Evolutionary conservation across 306 rosid genomes (phyloP).

Genomic region (Crotalaria pallida): DNA sequence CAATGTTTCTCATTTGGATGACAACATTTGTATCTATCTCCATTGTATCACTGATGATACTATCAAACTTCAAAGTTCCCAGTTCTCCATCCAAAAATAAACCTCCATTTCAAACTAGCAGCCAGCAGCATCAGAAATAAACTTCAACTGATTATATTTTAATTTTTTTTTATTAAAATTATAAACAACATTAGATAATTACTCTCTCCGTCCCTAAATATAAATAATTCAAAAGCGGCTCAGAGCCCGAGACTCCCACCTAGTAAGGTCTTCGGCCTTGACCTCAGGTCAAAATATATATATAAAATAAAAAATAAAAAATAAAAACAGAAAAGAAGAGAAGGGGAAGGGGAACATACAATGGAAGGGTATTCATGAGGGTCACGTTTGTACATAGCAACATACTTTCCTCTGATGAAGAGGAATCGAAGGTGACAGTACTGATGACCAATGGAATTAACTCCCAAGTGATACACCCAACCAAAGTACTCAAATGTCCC

Average conservation of each 20-base stretch:
- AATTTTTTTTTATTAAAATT: not conserved
- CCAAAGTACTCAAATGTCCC: slow-evolving; percentile 61
- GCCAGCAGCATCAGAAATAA: not conserved
- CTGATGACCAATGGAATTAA: slow-evolving; percentile 73
- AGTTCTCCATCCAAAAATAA: not conserved
- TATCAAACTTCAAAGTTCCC: not conserved
- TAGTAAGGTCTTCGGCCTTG: too few relatives aligned
- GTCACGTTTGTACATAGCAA: slow-evolving; percentile 80
- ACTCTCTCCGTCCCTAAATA: too few relatives aligned
- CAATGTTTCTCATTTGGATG: not conserved
- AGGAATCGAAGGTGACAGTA: slow-evolving; percentile 83
- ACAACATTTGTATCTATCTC: not conserved
- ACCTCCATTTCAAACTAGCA: not conserved
- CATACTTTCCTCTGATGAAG: slow-evolving; percentile 62
- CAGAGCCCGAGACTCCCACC: too few relatives aligned
- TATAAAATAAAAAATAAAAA: too few relatives aligned
- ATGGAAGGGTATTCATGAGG: slow-evolving; percentile 68
- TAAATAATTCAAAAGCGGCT: too few relatives aligned
- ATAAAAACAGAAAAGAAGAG: not conserved
- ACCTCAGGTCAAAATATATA: too few relatives aligned
- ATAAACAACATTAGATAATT: not conserved
- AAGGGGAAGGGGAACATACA: slow-evolving; percentile 34
- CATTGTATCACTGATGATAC: not conserved
- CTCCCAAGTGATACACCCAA: slow-evolving; percentile 85
- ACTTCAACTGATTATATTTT: not conserved